Percentiles rank a stretch among this genome's conserved stretches.
Evolutionary conservation across 2,329 filamentous ascomycete genomes (phyloP).

Genomic region (Coccinonectria pachysandricola): DNA sequence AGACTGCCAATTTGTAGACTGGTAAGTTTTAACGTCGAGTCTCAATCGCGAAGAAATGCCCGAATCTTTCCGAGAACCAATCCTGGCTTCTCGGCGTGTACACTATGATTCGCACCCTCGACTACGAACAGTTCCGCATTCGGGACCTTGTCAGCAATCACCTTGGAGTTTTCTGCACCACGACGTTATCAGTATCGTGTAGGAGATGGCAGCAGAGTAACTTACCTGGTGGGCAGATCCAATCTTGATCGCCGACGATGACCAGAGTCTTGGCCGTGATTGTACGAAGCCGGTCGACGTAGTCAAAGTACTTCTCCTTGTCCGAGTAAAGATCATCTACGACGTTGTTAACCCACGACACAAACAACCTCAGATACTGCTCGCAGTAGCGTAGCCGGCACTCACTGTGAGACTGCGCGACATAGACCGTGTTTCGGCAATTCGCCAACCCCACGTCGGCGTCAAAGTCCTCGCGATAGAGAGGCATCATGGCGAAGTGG

Average conservation of each 20-base stretch:
- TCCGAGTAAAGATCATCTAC: slow-evolving; percentile 9
- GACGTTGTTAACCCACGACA: background rate
- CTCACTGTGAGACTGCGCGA: slow-evolving; percentile 12
- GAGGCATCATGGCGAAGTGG: slow-evolving; percentile 12
- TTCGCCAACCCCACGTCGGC: slow-evolving; percentile 5
- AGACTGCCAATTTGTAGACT: too few relatives aligned
- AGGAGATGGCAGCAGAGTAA: background rate
- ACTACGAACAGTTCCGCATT: slow-evolving; percentile 7
- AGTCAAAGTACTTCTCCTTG: slow-evolving; percentile 11
- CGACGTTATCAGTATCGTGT: too few relatives aligned
- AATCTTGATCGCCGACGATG: slow-evolving; percentile 10
- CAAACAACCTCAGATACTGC: too few relatives aligned
- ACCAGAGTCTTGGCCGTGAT: slow-evolving; percentile 8
- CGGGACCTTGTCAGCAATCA: slow-evolving; percentile 5
- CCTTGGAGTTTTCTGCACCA: slow-evolving; percentile 6
- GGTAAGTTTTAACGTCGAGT: too few relatives aligned
- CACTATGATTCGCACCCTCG: slow-evolving; percentile 9
- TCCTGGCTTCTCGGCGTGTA: slow-evolving; percentile 6
- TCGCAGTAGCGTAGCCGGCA: background rate
- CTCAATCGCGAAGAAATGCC: too few relatives aligned
- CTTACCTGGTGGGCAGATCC: slow-evolving; percentile 10
- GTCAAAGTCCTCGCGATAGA: slow-evolving; percentile 9
- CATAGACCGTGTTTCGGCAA: slow-evolving; percentile 8
- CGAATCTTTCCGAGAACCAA: slow-evolving; percentile 7
- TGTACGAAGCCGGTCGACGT: slow-evolving; percentile 2